Evolutionary conservation across 208 protist genomes (phyloP).

Genomic region (Leishmania braziliensis): DNA sequence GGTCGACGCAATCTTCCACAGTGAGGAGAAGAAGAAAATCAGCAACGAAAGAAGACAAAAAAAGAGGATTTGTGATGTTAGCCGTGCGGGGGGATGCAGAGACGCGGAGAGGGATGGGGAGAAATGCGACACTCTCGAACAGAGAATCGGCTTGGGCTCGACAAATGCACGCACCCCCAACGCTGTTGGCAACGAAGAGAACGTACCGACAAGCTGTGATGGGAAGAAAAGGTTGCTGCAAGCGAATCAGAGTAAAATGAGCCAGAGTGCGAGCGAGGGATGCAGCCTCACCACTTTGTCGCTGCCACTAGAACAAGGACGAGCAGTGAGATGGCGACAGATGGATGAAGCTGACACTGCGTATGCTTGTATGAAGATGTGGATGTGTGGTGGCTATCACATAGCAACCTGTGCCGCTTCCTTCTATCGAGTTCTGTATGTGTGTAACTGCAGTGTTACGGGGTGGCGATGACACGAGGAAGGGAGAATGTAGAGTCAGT

Average conservation of each 20-base stretch:
- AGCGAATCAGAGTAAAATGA: background rate
- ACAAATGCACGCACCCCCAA: background rate
- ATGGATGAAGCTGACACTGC: background rate
- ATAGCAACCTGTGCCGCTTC: background rate
- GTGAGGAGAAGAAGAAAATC: background rate
- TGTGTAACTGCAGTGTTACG: background rate
- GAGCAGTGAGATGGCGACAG: background rate
- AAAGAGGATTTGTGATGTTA: background rate
- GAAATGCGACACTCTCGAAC: background rate
- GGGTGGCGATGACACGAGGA: background rate
- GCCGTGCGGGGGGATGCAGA: background rate
- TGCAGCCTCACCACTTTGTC: background rate
- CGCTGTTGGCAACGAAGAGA: background rate
- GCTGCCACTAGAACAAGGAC: background rate
- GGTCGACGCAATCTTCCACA: background rate
- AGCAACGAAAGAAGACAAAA: background rate
- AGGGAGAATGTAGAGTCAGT: background rate
- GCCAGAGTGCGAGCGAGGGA: background rate
- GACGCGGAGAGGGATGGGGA: background rate
- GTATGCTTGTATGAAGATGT: background rate
- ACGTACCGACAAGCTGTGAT: background rate
- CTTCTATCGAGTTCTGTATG: constrained; percentile 9
- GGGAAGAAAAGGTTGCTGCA: background rate
- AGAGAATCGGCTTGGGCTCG: background rate
- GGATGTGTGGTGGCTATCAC: background rate